Base-by-base conservation (phyloP, 108 stramenopile species). In the Schizochytrium sp. region DNA sequence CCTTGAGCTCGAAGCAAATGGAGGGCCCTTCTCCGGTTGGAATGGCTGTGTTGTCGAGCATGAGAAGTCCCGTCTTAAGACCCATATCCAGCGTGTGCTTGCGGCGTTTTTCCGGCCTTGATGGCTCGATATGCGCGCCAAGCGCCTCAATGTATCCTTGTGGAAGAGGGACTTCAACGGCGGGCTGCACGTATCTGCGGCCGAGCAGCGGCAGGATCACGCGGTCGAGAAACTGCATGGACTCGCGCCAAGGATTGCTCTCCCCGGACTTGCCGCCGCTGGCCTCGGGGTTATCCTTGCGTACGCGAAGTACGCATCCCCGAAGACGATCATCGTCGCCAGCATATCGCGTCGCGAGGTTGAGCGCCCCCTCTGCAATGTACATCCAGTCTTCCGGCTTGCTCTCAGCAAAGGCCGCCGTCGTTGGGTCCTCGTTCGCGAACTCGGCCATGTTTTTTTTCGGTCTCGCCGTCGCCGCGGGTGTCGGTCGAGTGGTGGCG, bases 1-100 rank as follows among this genome's bases (percentile, higher is more conserved):
- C 51, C 76, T 83, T 83, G 45, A 83, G 76, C 76, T 83, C 76
- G 51, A 83, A 83, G 28, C 76, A 83, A 4, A 83, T 83, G 19
- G 76, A 83, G 43, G 76, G 76, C 1, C 76, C 76, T 34, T 83
- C 76, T 1, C 76, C 76, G 25, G 18, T 53, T 21, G 76, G 76
- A 12, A 83, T 53, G n/a, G 51, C 45, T 10, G 76, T 83, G 76
- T 83, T 83, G 4, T 83, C 76, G 18, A 83, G 25, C 76, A 83
- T 83, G 23, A 83, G 28, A 12, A 83, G 76, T 21, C 76, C 76
- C 12, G 76, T 83, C n/a, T 83, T 34, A 12, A 83, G 76, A 1
- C 51, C 51, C 76, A 83, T 83, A 23, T 83, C 76, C 18, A 83
- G 76, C n/a, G 76, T 28, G 51, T 83, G 76, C 45, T 25, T 45